Conservation (phyloP, 257 asterid genomes). For the Datura wrightii region DNA sequence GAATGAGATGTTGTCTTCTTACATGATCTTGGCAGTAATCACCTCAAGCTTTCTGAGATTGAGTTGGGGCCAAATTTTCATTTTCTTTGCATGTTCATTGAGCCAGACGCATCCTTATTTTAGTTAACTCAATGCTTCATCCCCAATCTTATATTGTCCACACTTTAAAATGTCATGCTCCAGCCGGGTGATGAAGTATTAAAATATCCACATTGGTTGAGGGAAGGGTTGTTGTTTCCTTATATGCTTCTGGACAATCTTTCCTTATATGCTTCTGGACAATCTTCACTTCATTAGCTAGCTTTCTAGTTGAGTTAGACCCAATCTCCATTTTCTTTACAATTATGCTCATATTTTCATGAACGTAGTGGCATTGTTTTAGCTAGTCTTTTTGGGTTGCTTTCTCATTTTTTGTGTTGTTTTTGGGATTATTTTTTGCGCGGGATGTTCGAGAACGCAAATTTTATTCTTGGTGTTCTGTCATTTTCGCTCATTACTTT, state of each 20-base stretch:
- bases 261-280: background rate
- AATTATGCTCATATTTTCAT: constrained; percentile 3
- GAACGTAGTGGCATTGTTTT: background rate
- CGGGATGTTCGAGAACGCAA: background rate
- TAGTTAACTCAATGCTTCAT: background rate
- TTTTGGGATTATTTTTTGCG: background rate
- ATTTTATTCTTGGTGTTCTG: background rate
- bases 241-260: background rate
- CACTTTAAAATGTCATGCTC: background rate
- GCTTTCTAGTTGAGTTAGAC: background rate
- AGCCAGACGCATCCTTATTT: background rate
- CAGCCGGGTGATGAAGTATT: background rate
- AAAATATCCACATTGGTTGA: constrained; percentile 3
- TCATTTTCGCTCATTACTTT: background rate
- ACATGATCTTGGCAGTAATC: background rate
- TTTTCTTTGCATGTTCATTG: background rate
- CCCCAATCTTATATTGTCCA: background rate
- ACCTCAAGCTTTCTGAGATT: constrained; percentile 16
- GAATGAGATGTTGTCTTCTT: background rate
- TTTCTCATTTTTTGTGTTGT: background rate
- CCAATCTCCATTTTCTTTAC: constrained; percentile 7
- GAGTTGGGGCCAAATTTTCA: background rate
- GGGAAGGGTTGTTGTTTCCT: background rate
- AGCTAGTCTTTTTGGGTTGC: too few relatives aligned
- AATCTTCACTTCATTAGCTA: background rate